phyloP scores from a whole-genome alignment of 345 rosid species.

The Ricinus communis region DNA sequence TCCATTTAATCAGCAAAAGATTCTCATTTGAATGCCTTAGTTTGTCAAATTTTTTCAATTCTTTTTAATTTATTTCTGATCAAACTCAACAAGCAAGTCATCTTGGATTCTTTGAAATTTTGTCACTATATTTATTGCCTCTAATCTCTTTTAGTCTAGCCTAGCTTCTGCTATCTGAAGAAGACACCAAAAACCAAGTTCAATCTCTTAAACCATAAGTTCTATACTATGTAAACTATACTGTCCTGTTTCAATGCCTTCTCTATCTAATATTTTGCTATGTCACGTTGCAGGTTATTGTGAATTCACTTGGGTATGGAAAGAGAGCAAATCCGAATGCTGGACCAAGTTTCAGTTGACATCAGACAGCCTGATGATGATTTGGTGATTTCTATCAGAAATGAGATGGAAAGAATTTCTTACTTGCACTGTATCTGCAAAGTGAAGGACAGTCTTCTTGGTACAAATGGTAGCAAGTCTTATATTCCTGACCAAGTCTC shows the following conservation, averaged over 20 bases:
- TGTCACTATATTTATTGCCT: background rate
- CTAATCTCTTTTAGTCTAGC: background rate
- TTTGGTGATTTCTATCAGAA: slow-evolving; percentile 32
- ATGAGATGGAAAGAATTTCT: slow-evolving; percentile 37
- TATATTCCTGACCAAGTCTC: slow-evolving; percentile 40
- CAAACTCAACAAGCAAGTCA: slow-evolving; percentile 35
- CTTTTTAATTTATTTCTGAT: no score
- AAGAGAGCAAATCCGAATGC: background rate
- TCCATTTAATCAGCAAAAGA: slow-evolving; percentile 8
- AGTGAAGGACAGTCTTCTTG: slow-evolving; percentile 14
- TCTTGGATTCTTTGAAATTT: slow-evolving; percentile 27
- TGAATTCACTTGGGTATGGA: background rate
- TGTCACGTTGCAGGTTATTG: slow-evolving; percentile 20
- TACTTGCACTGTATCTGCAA: slow-evolving; percentile 34
- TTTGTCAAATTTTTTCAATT: background rate
- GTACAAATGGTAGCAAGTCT: background rate
- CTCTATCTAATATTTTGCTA: no score
- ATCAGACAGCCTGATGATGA: slow-evolving; percentile 13
- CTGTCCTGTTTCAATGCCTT: no score
- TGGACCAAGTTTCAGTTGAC: slow-evolving; percentile 37
- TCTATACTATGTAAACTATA: no score
- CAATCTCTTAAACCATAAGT: background rate
- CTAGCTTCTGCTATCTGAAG: no score
- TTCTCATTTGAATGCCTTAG: background rate
- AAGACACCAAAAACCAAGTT: no score